A percentile compares a stretch with the other conserved stretches of the same genome.
Evolutionary conservation across 148 eudicot species (phyloP).

Genomic region (Amaranthus cruentus): DNA sequence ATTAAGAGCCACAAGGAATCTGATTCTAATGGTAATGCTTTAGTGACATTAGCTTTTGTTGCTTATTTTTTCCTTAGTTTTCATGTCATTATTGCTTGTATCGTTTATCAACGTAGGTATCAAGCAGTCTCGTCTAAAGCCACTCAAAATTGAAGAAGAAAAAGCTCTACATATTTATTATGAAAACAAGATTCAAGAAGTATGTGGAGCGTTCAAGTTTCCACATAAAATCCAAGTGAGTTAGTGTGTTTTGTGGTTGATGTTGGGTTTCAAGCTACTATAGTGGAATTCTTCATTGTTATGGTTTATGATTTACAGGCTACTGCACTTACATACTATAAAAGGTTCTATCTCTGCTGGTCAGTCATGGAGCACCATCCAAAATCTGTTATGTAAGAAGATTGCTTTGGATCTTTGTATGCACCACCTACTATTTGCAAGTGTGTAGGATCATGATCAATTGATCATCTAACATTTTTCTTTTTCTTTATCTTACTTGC

Average conservation of each 20-base stretch:
- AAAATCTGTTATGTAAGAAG: conserved; percentile 77
- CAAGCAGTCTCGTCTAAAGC: conserved; percentile 71
- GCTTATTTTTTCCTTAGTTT: not conserved
- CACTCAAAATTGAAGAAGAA: conserved; percentile 82
- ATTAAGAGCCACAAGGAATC: conserved; percentile 53
- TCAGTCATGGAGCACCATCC: conserved; percentile 99
- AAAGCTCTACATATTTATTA: conserved; percentile 68
- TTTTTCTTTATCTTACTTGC: not conserved
- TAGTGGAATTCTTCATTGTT: conserved; percentile 9
- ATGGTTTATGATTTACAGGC: conserved; percentile 47
- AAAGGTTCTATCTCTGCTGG: conserved; percentile 94
- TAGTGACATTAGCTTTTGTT: not conserved
- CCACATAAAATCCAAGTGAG: conserved; percentile 92
- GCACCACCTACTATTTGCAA: not conserved
- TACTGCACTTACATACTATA: conserved; percentile 87
- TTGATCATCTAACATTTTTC: not conserved
- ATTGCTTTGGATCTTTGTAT: conserved; percentile 1
- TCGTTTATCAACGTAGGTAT: conserved; percentile 40
- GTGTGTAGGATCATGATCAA: not conserved
- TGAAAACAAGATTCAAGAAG: conserved; percentile 87
- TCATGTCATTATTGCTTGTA: conserved; percentile 11
- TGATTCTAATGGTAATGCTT: conserved; percentile 45
- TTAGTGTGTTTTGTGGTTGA: conserved; percentile 4
- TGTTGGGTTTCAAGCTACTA: not conserved
- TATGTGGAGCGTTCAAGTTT: conserved; percentile 80